Evolutionary conservation across 208 protist genomes (phyloP).

Genomic region (Acanthamoeba lenticulata): DNA sequence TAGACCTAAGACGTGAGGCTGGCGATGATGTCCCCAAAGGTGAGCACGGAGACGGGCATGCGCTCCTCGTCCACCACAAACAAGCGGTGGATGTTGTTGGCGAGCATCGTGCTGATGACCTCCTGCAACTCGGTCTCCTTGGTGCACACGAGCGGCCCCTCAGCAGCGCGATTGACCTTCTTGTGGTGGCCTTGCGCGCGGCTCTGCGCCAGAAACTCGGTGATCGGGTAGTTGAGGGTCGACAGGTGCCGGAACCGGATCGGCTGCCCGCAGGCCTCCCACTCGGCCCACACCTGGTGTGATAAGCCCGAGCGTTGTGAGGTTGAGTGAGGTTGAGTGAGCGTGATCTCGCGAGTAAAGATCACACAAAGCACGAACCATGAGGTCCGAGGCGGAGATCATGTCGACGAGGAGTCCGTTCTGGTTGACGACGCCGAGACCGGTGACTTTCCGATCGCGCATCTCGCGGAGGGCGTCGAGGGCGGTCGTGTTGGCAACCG

Average conservation of each 20-base stretch:
- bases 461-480: slow-evolving; percentile 16
- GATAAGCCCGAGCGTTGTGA: not conserved
- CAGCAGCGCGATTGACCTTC: not conserved
- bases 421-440: not conserved
- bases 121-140: not conserved
- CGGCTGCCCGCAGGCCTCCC: slow-evolving; percentile 21
- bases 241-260: slow-evolving; percentile 18
- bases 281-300: not conserved
- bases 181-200: not conserved
- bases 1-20: not conserved
- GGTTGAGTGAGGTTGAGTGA: not conserved
- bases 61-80: not conserved
- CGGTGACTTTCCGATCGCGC: not conserved
- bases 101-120: slow-evolving; percentile 13
- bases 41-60: slow-evolving; percentile 22
- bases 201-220: not conserved
- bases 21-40: slow-evolving; percentile 45
- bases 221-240: not conserved
- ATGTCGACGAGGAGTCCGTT: not conserved
- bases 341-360: not conserved
- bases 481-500: not conserved
- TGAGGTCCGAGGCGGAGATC: slow-evolving; percentile 19
- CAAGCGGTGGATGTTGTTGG: slow-evolving; percentile 46
- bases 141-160: not conserved
- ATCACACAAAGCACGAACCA: not conserved